These are phyloP conservation scores for Russula olivacea DNA, from an alignment of 768 basidiomycete species.

Conservation along the genomic window DNA sequence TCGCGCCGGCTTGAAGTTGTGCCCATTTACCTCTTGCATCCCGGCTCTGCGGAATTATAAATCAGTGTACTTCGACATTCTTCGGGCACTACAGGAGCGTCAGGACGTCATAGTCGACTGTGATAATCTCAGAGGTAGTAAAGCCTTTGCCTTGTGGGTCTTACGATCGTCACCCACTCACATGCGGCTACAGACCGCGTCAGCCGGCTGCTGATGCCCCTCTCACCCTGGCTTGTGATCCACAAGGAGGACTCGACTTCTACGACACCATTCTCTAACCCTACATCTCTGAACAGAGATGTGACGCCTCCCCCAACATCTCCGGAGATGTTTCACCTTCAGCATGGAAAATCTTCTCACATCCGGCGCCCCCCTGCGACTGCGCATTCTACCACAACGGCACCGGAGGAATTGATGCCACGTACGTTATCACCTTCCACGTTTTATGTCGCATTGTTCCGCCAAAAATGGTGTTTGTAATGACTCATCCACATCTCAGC, in stretches of 20 bases:
- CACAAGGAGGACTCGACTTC: slow-evolving; percentile 11
- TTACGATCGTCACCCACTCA: neutral
- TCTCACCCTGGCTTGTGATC: slow-evolving; percentile 25
- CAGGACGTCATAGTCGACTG: slow-evolving; percentile 17
- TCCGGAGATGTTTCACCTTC: neutral
- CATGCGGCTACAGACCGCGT: slow-evolving; percentile 19
- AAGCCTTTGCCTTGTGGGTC: slow-evolving; percentile 1
- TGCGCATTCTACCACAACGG: slow-evolving; percentile 5
- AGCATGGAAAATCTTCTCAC: neutral
- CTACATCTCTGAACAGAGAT: slow-evolving; percentile 3
- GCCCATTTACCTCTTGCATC: slow-evolving; percentile 21
- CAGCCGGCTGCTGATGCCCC: slow-evolving; percentile 21
- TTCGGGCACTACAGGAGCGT: slow-evolving; percentile 20
- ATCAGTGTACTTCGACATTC: slow-evolving; percentile 24
- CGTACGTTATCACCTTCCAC: slow-evolving; percentile 16
- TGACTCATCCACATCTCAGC: slow-evolving; percentile 15
- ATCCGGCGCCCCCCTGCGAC: neutral
- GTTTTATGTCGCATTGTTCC: neutral
- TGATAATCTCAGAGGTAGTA: slow-evolving; percentile 22
- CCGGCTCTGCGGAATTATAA: slow-evolving; percentile 20
- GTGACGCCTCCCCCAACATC: neutral
- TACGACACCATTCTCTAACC: slow-evolving; percentile 1
- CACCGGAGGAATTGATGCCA: slow-evolving; percentile 22
- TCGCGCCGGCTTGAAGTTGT: slow-evolving; percentile 23
- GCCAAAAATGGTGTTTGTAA: neutral